A percentile compares a stretch with the other conserved stretches of the same genome.
These are phyloP conservation scores for Ustilago shanxiensis DNA, from an alignment of 1,284 basidiomycete genomes.

Conservation along the genomic window DNA sequence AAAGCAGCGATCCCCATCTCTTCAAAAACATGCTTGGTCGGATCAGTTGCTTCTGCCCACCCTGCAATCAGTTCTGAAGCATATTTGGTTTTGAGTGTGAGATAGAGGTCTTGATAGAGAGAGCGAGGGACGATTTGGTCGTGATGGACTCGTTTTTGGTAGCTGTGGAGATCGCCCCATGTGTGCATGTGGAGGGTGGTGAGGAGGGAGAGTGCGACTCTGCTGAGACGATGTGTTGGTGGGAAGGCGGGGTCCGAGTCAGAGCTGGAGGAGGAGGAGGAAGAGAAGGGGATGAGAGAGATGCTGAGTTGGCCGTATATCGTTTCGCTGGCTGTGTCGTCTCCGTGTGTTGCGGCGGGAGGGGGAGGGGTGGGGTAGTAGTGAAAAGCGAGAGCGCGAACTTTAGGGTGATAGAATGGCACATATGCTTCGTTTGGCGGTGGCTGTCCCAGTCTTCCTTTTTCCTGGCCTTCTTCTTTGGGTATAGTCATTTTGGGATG, in stretches of 20 bases:
- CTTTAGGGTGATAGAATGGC: slow-evolving; percentile 68
- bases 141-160: slow-evolving; percentile 87
- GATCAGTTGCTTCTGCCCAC: slow-evolving; percentile 85
- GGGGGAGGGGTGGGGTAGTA: slow-evolving; percentile 15
- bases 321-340: neutral
- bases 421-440: slow-evolving; percentile 36
- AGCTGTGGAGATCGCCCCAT: slow-evolving; percentile 82
- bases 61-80: slow-evolving; percentile 69
- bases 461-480: neutral
- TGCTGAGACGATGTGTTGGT: slow-evolving; percentile 76
- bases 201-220: slow-evolving; percentile 83
- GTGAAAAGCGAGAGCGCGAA: slow-evolving; percentile 61
- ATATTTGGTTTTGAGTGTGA: slow-evolving; percentile 84
- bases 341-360: neutral
- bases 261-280: neutral
- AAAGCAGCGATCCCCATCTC: slow-evolving; percentile 93
- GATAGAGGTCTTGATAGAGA: slow-evolving; percentile 88
- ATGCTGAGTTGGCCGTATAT: slow-evolving; percentile 71
- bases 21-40: slow-evolving; percentile 85
- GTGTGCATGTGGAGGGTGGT: slow-evolving; percentile 87
- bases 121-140: slow-evolving; percentile 84
- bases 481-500: slow-evolving; percentile 28
- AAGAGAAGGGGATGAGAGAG: slow-evolving; percentile 72
- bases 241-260: slow-evolving; percentile 2
- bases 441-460: neutral